Base-by-base conservation (phyloP, 768 basidiomycete species). In the Hypholoma sublateritium region DNA sequence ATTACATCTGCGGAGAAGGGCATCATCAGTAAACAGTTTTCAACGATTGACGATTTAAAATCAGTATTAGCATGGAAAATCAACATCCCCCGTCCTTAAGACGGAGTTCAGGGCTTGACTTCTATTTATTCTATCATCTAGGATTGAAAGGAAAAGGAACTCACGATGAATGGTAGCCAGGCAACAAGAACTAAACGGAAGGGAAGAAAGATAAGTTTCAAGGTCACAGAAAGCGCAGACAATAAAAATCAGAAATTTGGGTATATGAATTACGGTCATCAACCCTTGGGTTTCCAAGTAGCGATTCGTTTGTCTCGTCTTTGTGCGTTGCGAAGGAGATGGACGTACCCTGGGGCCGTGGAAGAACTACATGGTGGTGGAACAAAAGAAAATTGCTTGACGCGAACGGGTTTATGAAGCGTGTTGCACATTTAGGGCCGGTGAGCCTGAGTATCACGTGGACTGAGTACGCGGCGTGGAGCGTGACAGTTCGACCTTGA, bases 51-150 rank as follows among this genome's bases (percentile, higher is more conserved):
- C 52, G 32, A 44, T 56, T 41, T 50, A 47, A 52, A 58, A 59
- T 84, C 91, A 93, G 89, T 80, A 92, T 93, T 92, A 93, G 90
- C 90, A 93, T 92, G 90, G 88, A 80, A 73, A 70, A 76, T 90
- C 89, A 78, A 89, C 88, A 88, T 77, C 71, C 66, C 77, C 74
- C 70, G 79, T 88, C 87, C 87, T 80, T 83, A 56, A 83, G 86
- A 89, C 81, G 72, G 75, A 77, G 71, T 53, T 92, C 85, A 87
- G 90, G 76, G 89, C 90, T 93, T 92, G 90, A 92, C 90, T 91
- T 88, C 89, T 92, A 82, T 84, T 77, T 84, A 69, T 80, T 84
- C 78, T 60, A 90, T 88, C 90, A 84, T 73, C 58, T 63, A 55
- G 55, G 56, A 22, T 6, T 32, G 41, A 12, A 55, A 50, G 41